phyloP scores from a whole-genome alignment of 257 asterid genomes.

The Ophiorrhiza pumila region DNA sequence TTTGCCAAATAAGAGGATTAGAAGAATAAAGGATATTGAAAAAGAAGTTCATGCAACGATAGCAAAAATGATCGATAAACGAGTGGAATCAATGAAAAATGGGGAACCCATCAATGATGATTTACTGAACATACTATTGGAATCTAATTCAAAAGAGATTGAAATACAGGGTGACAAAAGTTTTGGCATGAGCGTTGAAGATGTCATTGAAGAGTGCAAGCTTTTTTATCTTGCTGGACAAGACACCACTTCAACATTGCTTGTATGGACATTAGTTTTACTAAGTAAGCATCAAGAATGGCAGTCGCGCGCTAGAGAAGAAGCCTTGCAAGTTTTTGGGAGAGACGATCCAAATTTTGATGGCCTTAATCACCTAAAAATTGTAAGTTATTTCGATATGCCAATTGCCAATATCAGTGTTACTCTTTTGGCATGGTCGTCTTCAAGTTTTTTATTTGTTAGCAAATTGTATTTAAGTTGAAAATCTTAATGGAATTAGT shows the following conservation, averaged over 20 bases:
- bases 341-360: neutral
- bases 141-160: conserved; percentile 3
- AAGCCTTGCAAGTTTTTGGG: conserved; percentile 5
- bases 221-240: conserved; percentile 10
- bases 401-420: too few relatives aligned
- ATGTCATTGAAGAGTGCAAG: conserved; percentile 10
- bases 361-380: conserved; percentile 10
- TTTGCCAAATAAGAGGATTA: conserved; percentile 5
- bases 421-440: neutral
- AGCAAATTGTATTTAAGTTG: too few relatives aligned
- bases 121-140: neutral
- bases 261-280: conserved; percentile 7
- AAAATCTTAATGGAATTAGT: too few relatives aligned
- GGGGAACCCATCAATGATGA: conserved; percentile 10
- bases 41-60: conserved; percentile 1
- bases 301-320: conserved; percentile 10
- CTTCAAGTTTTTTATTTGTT: too few relatives aligned
- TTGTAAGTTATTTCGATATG: neutral
- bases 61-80: neutral
- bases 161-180: conserved; percentile 1
- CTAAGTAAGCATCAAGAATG: conserved; percentile 4
- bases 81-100: neutral
- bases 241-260: conserved; percentile 5
- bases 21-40: neutral
- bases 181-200: conserved; percentile 13